Base-by-base conservation (phyloP, 768 basidiomycete genomes). In the Saitozyma podzolica region DNA sequence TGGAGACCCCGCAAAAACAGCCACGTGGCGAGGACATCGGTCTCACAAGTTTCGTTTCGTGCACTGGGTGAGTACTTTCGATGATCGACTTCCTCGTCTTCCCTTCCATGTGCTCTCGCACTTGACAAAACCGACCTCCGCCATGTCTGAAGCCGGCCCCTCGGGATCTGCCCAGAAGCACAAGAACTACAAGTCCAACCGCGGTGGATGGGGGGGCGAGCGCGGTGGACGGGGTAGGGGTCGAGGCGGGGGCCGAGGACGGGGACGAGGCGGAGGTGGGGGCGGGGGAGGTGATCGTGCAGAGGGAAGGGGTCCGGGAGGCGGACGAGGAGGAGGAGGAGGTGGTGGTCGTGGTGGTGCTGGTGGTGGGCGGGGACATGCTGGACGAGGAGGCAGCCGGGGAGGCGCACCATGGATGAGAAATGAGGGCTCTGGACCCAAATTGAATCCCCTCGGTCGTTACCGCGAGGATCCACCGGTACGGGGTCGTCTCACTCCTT, bases 101-200 rank as follows among this genome's bases (percentile, higher is more conserved):
- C 2, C 2, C 29, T 2, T 29, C 2, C 5, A 29, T 29, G 2
- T 29, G 29, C 29, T 29, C 29, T 29, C 5, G 29, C 5, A 5
- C 29, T 13, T 47, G 3, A 47, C 45, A 47, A 17, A 3, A 11
- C 2, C 11, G 2, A 13, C 45, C 40, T 9, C 42, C 56, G 62
- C 7, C 4, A 67, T 67, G 62, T 47, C 66, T 11, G 50, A 56
- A 62, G 17, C 58, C 55, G 61, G 63, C 10, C 39, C 60, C 42
- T 48, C 55, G 56, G 17, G 51, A 51, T 54, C 40, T n/a, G 41
- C 43, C 29, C 73, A 75, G 63, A 72, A 68, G 58, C n/a, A 72
- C 54, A 67, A 70, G 45, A 65, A 63, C 53, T 73, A 66, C 54
- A 75, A 72, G 50, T 61, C 9, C 41, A 50, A 39, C 61, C 52